These are phyloP conservation scores for Aspergillus asperescens DNA, from an alignment of 495 filamentous ascomycete genomes.

Conservation along the genomic window DNA sequence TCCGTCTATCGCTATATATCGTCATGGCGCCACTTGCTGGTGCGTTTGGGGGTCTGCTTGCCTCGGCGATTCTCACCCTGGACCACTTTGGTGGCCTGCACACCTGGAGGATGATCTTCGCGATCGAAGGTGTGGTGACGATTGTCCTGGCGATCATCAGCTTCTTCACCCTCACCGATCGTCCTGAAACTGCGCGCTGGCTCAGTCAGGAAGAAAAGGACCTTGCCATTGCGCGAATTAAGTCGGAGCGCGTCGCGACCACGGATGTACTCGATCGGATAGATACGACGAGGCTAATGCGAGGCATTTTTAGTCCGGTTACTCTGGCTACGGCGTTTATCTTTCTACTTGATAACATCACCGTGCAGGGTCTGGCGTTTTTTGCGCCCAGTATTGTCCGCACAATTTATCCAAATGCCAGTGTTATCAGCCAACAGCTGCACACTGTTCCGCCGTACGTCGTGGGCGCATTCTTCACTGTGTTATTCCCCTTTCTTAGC, in stretches of 20 bases:
- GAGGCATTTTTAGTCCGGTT: constrained; percentile 48
- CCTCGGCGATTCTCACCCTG: constrained; percentile 50
- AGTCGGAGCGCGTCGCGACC: constrained; percentile 60
- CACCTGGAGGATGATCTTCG: constrained; percentile 70
- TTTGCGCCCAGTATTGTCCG: constrained; percentile 67
- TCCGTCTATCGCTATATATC: constrained; percentile 50
- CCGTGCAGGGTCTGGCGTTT: constrained; percentile 57
- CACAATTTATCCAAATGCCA: constrained; percentile 53
- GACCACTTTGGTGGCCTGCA: constrained; percentile 39
- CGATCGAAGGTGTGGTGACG: constrained; percentile 69
- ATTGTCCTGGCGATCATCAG: constrained; percentile 52
- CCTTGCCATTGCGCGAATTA: constrained; percentile 55
- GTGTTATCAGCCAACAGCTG: constrained; percentile 55
- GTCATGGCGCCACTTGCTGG: constrained; percentile 62
- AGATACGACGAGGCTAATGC: constrained; percentile 38
- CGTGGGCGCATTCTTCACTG: constrained; percentile 61
- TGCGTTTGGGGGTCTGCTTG: constrained; percentile 65
- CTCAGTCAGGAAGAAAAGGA: constrained; percentile 58
- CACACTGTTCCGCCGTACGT: constrained; percentile 69
- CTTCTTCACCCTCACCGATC: constrained; percentile 61
- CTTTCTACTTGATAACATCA: constrained; percentile 53
- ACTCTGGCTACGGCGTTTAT: constrained; percentile 43
- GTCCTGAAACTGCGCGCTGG: constrained; percentile 59
- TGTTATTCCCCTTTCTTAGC: constrained; percentile 56
- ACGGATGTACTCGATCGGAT: constrained; percentile 56